Evolutionary conservation across 106 monocot genomes (phyloP).

Genomic region (Apostasia ramifera): DNA sequence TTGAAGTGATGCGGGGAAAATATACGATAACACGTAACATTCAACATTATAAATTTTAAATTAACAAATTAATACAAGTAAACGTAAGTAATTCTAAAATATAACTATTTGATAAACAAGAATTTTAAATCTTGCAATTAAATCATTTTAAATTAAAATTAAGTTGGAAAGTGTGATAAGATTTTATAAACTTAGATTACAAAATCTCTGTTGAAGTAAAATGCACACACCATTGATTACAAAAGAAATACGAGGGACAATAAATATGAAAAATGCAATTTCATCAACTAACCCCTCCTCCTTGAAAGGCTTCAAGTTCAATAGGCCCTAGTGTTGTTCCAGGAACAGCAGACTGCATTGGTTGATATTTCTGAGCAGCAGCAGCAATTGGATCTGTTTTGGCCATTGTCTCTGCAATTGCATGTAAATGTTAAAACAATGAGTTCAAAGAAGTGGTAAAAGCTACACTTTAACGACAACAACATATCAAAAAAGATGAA

Average conservation of each 20-base stretch:
- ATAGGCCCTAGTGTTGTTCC: constrained; percentile 98
- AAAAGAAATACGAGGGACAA: neutral
- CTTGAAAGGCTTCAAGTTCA: constrained; percentile 89
- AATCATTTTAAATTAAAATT: no score
- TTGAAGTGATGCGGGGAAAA: no score
- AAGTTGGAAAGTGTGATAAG: no score
- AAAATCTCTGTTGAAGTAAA: neutral
- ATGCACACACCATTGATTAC: neutral
- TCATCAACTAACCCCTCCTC: constrained; percentile 57
- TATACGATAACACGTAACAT: no score
- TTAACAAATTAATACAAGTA: no score
- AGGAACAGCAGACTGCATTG: constrained; percentile 97
- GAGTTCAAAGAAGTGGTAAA: neutral
- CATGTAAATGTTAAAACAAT: neutral
- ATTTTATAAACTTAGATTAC: no score
- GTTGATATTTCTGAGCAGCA: constrained; percentile 92
- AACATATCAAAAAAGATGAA: neutral
- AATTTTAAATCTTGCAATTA: no score
- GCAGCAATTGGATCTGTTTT: constrained; percentile 89
- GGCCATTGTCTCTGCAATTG: constrained; percentile 69
- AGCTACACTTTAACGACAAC: neutral
- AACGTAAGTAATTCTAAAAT: no score
- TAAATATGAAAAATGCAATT: neutral
- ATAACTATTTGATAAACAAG: no score
- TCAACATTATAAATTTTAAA: no score